Evolutionary conservation across 768 basidiomycete genomes (phyloP), one percentile per base, ranked within the genome.

Genomic region (Rhodotorula diobovata): DNA sequence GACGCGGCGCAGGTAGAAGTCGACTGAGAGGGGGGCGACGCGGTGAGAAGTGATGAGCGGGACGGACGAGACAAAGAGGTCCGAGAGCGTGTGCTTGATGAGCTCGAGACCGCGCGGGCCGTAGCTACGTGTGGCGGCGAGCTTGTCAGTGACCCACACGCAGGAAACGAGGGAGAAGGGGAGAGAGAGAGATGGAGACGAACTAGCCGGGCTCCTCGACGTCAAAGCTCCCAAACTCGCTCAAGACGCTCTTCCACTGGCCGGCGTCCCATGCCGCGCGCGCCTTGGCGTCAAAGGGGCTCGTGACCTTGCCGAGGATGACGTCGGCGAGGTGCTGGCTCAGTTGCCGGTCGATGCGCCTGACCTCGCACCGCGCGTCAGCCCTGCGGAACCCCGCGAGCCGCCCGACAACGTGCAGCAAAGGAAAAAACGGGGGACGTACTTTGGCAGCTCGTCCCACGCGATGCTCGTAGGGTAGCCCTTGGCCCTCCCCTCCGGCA

Each of bases 201-300:
- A 77, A 95, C 92, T 93, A 95, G 81, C 93, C 92, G 37, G 92
- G 91, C 76, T 91, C 89, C 9, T 87, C 86, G 81, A 87, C 89
- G 75, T 90, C 86, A 76, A 94, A 94, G 74, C 82, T 89, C 28
- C 85, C 84, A 76, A 88, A 91, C 76, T 93, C 91, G 3, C 86
- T 89, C 56, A 84, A 85, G 60, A 90, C 85, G 53, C 87, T 85
- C 39, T 86, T 84, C 59, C 87, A 85, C 39, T 85, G 84, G 0
- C 90, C 91, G 67, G 87, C 87, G 8, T 57, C 14, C 56, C 37
- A 28, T 28, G 34, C 56, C 25, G 6, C 14, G 30, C 56, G 56
- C 56, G 72, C 70, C 61, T 64, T 70, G 23, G 72, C 77, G 50
- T 45, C 16, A 66, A 72, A 76, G 1, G 57, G 6, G 34, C 67